Evolutionary conservation across 2,329 filamentous ascomycete genomes (phyloP).

Genomic region (Aspergillus bombycis): DNA sequence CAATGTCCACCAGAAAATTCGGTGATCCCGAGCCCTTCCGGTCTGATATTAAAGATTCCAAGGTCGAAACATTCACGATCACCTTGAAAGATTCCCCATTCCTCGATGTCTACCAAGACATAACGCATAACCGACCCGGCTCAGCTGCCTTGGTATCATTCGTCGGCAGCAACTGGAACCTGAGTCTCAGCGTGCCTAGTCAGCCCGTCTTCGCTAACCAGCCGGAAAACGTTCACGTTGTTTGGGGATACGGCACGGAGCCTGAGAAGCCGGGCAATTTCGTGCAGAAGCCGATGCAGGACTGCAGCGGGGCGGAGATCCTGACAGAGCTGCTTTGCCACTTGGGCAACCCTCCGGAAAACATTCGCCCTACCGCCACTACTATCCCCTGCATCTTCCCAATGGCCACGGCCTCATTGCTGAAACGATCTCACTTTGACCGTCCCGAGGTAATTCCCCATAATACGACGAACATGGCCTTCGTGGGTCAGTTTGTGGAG

Average conservation of each 20-base stretch:
- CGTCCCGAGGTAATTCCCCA: neutral
- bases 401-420: neutral
- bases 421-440: neutral
- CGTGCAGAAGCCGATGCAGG: conserved; percentile 43
- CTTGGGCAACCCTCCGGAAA: conserved; percentile 34
- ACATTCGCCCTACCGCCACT: conserved; percentile 29
- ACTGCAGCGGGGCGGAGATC: conserved; percentile 46
- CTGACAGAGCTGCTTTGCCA: conserved; percentile 41
- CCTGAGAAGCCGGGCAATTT: conserved; percentile 38
- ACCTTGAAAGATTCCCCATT: conserved; percentile 38
- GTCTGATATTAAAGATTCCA: conserved; percentile 33
- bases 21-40: conserved; percentile 41
- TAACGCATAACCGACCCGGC: conserved; percentile 37
- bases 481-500: conserved; percentile 1
- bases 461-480: neutral
- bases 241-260: conserved; percentile 46
- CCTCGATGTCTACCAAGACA: conserved; percentile 24
- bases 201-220: conserved; percentile 49
- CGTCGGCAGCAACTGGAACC: conserved; percentile 43
- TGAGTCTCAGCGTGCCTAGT: conserved; percentile 44
- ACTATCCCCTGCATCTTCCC: conserved; percentile 30
- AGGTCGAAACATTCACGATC: conserved; percentile 44
- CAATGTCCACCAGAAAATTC: conserved; percentile 34
- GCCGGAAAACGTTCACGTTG: conserved; percentile 33
- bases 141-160: conserved; percentile 39